Evolutionary conservation across 164 flowering plant species (phyloP), one percentile per base, ranked within the genome.

Genomic region (Kingdonia uniflora): DNA sequence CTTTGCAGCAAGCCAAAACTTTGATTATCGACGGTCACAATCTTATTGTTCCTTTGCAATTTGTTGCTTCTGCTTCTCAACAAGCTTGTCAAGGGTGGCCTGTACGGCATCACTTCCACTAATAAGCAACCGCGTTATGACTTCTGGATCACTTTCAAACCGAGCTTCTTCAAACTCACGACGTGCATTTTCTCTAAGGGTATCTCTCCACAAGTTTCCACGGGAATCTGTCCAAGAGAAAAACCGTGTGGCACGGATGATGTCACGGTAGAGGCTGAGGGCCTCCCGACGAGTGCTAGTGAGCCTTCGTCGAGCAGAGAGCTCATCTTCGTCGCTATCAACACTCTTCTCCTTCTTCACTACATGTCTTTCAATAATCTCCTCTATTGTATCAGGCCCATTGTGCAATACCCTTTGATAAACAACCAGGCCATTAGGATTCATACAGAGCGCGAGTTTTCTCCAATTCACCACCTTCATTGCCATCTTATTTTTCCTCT

Each of bases 341-440:
- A 42, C 26, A 19, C 58, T 25, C 43, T 64, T 65, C 54, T 74
- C 72, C 42, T 75, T 63, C 68, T 83, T 81, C 39, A 58, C 82
- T 21, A 81, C 17, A 68, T 83, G 87, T 25, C 95, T 54, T 20
- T 86, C 95, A 8, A 85, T 22, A 0, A 86, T 73, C 63, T 86
- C 90, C 17, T 86, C 87, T 5, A 86, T 53, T n/a, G 95, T 81
- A 71, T 85, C 95, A 5, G 90, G 95, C 1, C 95, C 95, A 16
- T 81, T 22, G 69, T 86, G 85, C 7, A 81, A 16, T 39, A 63
- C 49, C 5, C 74, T 68, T 4, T 19, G 56, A 40, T 48, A 55
- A 43, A 51, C 0, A 24, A 6, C 7, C 10, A 15, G 0, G 15
- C 35, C 15, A 14, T 22, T 59, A 16, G n/a, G 23, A 19, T 29